phyloP scores from a whole-genome alignment of 2,329 filamentous ascomycete species.

The Phaeosphaeria sp. region DNA sequence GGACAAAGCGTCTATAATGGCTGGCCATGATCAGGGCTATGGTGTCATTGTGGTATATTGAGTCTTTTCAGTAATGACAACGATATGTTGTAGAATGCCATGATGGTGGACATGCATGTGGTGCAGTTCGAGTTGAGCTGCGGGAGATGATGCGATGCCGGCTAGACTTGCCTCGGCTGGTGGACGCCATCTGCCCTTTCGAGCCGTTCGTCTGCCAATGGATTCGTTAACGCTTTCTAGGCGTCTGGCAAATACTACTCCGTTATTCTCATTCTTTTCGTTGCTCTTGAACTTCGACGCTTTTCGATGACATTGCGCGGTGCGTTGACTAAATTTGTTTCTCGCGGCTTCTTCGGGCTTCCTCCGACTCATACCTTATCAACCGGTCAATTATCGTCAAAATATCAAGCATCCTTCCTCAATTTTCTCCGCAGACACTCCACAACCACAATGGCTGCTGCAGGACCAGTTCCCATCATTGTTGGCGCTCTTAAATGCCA shows the following conservation, averaged over 20 bases:
- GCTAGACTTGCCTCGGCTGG: slow-evolving; percentile 7
- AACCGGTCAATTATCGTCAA: slow-evolving; percentile 7
- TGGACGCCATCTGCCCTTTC: no score
- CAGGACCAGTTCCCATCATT: slow-evolving; percentile 24
- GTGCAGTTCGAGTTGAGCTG: background rate
- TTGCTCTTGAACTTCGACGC: background rate
- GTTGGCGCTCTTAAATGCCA: slow-evolving; percentile 43
- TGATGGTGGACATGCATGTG: background rate
- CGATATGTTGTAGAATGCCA: no score
- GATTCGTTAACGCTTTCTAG: background rate
- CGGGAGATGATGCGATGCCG: background rate
- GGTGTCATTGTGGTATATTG: no score
- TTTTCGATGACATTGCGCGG: slow-evolving; percentile 12
- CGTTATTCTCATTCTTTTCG: no score
- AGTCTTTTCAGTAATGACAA: no score
- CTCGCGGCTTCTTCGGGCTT: slow-evolving; percentile 17
- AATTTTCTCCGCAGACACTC: background rate
- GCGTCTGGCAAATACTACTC: no score
- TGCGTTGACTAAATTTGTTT: slow-evolving; percentile 20
- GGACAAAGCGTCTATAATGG: background rate
- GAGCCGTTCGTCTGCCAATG: background rate
- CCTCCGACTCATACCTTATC: slow-evolving; percentile 7
- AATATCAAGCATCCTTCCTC: background rate
- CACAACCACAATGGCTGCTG: slow-evolving; percentile 22
- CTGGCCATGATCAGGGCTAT: background rate